These are phyloP conservation scores for Plenodomus lindquistii DNA, from an alignment of 2,329 filamentous ascomycete genomes.

Conservation along the genomic window DNA sequence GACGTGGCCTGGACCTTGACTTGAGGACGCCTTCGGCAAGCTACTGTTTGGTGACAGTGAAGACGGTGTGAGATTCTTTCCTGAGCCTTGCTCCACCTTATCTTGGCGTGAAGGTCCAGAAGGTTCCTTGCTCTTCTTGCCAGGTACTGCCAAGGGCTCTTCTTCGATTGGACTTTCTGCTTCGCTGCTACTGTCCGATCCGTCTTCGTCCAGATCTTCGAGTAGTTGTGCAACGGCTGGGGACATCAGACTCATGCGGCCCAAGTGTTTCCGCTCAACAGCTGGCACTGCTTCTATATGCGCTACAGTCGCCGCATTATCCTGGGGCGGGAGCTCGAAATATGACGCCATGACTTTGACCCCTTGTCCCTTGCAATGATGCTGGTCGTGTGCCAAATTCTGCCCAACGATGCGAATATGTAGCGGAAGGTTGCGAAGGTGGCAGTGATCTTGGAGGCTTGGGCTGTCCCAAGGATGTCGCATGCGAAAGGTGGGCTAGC, in stretches of 20 bases:
- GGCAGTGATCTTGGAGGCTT: constrained; percentile 17
- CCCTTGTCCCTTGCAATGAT: constrained; percentile 1
- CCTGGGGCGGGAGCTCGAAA: constrained; percentile 33
- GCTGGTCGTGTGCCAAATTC: neutral
- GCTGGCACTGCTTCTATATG: constrained; percentile 15
- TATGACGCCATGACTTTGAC: constrained; percentile 39
- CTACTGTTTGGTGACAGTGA: constrained; percentile 17
- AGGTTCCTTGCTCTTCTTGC: constrained; percentile 10
- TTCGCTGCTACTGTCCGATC: constrained; percentile 32
- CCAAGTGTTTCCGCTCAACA: constrained; percentile 20
- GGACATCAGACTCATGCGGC: constrained; percentile 27
- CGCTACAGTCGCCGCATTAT: constrained; percentile 14
- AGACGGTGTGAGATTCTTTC: constrained; percentile 10
- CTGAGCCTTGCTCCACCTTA: constrained; percentile 1
- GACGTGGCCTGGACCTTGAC: constrained; percentile 10
- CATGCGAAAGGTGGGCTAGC: constrained; percentile 2
- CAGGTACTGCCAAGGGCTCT: constrained; percentile 8
- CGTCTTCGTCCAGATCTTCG: constrained; percentile 29
- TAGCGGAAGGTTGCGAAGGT: constrained; percentile 7
- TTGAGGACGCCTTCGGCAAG: constrained; percentile 13
- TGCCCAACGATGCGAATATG: constrained; percentile 13
- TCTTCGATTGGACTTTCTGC: constrained; percentile 20
- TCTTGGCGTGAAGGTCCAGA: constrained; percentile 11
- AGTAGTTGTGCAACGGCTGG: constrained; percentile 37
- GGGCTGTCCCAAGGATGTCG: constrained; percentile 3